Base-by-base conservation (phyloP, 2,329 filamentous ascomycete species). In the Akanthomyces muscarius region DNA sequence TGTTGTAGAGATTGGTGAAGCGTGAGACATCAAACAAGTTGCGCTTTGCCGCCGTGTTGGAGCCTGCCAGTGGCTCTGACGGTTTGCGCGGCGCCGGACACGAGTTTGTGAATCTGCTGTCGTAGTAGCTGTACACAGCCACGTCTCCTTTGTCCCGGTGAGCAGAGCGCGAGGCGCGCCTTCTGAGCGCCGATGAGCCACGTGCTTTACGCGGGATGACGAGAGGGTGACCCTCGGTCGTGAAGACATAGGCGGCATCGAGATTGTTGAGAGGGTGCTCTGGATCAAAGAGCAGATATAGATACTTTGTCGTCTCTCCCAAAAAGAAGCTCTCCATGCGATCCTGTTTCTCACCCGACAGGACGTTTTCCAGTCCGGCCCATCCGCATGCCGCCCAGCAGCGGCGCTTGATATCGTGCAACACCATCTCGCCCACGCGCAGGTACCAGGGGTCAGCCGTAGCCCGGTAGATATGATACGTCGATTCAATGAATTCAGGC, bases 291-390 rank as follows among this genome's bases (percentile, higher is more conserved):
- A 98, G 84, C 61, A 99, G 79, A 73, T 96, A 98, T 66, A 99
- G 81, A 74, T 99, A 99, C 75, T 98, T 97, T 51, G 92, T 89
- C 1, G 95, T 99, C 76, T 99, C 95, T 16, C 95, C 94, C 1
- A 99, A 82, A 71, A 98, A 98, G 81, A 98, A 99, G 73, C 94
- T 98, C 76, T 99, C 95, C 95, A 98, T 98, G 41, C 95, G 89
- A 73, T 99, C 93, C 68, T 86, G 91, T 75, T 92, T 86, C 76
- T 97, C 91, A 4, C 94, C 94, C 5, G 85, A 91, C 41, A 88
- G 80, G 10, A 94, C 90, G 73, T 93, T 89, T 70, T 92, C 89
- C 42, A 98, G 81, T 0, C 94, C 94, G 16, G 94, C 91, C 92
- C 94, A 98, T 47, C 95, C 95, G 70, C 95, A 99, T 65, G 86